Conservation (phyloP, 371 early-diverging fungal species). For the Mucor piriformis region DNA sequence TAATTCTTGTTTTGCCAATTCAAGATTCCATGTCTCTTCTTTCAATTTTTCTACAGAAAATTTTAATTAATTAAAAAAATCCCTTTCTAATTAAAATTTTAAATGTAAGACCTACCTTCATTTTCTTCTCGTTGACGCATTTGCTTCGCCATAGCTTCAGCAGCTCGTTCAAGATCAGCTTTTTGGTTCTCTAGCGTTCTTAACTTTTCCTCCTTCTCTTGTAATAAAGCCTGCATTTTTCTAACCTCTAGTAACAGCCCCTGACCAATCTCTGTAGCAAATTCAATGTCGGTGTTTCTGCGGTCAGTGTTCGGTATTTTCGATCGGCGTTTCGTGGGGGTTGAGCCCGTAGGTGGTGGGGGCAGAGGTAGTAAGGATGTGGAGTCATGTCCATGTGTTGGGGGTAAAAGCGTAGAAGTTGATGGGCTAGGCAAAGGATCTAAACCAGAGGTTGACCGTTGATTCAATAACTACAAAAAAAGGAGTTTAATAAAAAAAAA, state of each 20-base stretch:
- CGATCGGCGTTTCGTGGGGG: conserved; percentile 55
- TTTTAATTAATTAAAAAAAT: background rate
- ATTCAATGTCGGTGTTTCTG: conserved; percentile 57
- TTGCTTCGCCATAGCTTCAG: conserved; percentile 67
- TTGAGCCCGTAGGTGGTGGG: conserved; percentile 49
- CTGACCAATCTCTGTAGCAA: conserved; percentile 63
- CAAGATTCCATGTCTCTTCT: conserved; percentile 66
- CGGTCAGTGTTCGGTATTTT: conserved; percentile 54
- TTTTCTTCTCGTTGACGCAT: conserved; percentile 63
- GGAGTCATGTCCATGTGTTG: conserved; percentile 37
- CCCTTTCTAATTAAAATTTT: background rate
- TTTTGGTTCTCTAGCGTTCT: conserved; percentile 66
- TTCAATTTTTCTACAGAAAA: conserved; percentile 49
- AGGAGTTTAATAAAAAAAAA: conserved; percentile 3
- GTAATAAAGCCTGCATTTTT: conserved; percentile 54
- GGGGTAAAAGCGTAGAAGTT: conserved; percentile 41
- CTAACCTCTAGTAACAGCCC: conserved; percentile 54
- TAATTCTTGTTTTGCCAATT: conserved; percentile 62
- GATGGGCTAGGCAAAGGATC: conserved; percentile 52
- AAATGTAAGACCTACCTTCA: conserved; percentile 50
- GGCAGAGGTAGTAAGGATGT: conserved; percentile 46
- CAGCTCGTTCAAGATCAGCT: conserved; percentile 63
- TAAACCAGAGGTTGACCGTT: conserved; percentile 33
- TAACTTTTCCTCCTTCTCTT: conserved; percentile 69
- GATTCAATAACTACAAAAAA: conserved; percentile 30